Evolutionary conservation across 1,284 basidiomycete genomes (phyloP), one percentile per base, ranked within the genome.

Genomic region (Wallemia ichthyophaga): DNA sequence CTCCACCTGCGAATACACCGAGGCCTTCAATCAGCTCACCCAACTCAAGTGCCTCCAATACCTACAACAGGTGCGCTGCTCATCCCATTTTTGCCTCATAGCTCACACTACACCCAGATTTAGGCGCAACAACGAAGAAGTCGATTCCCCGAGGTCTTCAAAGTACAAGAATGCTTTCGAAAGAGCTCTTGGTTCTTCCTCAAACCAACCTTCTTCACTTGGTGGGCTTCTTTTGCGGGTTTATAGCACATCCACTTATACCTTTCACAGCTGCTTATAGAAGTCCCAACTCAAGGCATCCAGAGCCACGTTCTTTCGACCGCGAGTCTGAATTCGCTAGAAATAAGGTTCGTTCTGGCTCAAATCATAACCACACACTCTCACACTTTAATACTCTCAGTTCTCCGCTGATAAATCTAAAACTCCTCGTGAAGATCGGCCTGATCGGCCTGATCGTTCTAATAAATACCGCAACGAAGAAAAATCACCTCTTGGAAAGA

Each of bases 1-100:
- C 37, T 15, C 37, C 37, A 21, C 11, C 56, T 27, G 48, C 25
- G 27, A 57, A 56, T 67, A 75, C 75, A 56, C 48, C 60, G 67
- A 67, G 69, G 62, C 68, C 73, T 37, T 72, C 70, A 58, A 82
- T 48, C 9, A 15, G 9, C 11, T 48, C 37, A 3, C 37, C 37
- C 7, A 48, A 48, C 37, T 19, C 37, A 48, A 48, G n/a, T 48
- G 11, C 37, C 7, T 5, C 13, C 9, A 48, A 48, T 48, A 15
- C 37, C 7, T 48, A 15, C 37, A 48, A 48, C 37, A 48, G n/a
- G 37, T 48, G 11, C 37, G 37, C n/a, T 48, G 28, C 17, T 19
- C n/a, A 48, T 31, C 37, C n/a, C 11, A 5, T 5, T 21, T 5
- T 48, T 15, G 13, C 9, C n/a, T 3, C 37, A 48, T 48, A 3